Evolutionary conservation across 1,139 yeast genomes (phyloP), one percentile per base, ranked within the genome.

Genomic region (Kurtzmaniella quercitrusa): DNA sequence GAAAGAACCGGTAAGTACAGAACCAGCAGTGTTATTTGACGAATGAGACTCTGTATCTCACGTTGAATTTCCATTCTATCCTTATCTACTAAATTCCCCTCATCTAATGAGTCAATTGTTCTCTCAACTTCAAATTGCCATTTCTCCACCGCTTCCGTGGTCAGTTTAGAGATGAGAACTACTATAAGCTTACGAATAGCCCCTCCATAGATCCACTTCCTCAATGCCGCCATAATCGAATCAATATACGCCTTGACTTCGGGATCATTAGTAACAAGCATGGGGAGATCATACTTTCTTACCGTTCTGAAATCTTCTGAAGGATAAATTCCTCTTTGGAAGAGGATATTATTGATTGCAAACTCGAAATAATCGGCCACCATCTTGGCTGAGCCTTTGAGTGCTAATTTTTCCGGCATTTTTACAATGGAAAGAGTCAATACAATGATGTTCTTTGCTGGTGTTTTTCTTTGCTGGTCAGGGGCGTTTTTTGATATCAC

Each of bases 321-420:
- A 0, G 96, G 96, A 56, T 91, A 91, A 34, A 91, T 84, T 0
- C 96, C 96, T 44, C 98, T 68, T 60, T 91, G 98, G 62, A 85
- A 91, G 6, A 91, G 73, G 29, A 91, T 87, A 47, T 84, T 81
- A 60, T 87, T 85, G 48, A 88, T 81, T 46, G 91, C 81, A 58
- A 80, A 88, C 56, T 86, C 85, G 57, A 90, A 90, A 65, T 87
- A 90, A 63, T 90, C 96, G 1, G 93, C 79, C 0, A 89, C 89
- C 1, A 79, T 73, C 50, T 83, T 80, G 33, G 93, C 80, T 0
- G 95, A 85, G 4, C 96, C 96, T 54, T 82, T 82, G 40, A 88
- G 68, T 1, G 90, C 80, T 27, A 87, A 60, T 51, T 76, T 81
- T 11, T 82, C 72, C 40, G 75, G 49, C 27, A 19, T 36, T 8